Conservation (phyloP, 768 basidiomycete species). For the Mycena kentingensis region DNA sequence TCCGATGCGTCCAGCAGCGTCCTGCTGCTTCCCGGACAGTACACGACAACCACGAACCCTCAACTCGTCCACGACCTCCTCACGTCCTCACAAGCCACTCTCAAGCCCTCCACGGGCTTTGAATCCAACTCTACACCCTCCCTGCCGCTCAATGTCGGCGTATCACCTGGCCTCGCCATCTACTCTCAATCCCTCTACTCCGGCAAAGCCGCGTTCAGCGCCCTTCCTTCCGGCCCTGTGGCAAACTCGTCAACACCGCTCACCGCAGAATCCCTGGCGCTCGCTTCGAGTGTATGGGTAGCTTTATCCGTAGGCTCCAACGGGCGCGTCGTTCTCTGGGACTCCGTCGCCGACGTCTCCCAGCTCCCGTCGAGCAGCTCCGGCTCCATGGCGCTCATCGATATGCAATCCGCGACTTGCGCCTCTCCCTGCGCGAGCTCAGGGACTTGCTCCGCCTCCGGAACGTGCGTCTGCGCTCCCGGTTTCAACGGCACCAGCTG, state of each 20-base stretch:
- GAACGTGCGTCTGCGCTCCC: constrained; percentile 68
- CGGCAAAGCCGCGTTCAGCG: constrained; percentile 61
- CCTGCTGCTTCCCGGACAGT: constrained; percentile 76
- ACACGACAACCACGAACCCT: constrained; percentile 70
- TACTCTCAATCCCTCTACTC: constrained; percentile 66
- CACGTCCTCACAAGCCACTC: constrained; percentile 61
- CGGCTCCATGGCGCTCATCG: constrained; percentile 59
- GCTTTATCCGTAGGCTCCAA: constrained; percentile 59
- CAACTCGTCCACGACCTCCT: constrained; percentile 69
- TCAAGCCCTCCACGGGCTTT: constrained; percentile 66
- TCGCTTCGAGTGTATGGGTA: constrained; percentile 72
- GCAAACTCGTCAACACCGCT: constrained; percentile 53
- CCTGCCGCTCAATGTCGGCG: constrained; percentile 66
- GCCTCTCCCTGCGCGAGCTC: constrained; percentile 73
- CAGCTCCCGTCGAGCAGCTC: constrained; percentile 60
- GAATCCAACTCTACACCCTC: constrained; percentile 54
- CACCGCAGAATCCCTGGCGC: constrained; percentile 58
- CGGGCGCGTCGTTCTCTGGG: constrained; percentile 72
- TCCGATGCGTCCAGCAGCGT: constrained; percentile 53
- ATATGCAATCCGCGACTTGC: constrained; percentile 74
- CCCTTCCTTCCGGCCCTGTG: constrained; percentile 53
- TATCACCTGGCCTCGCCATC: constrained; percentile 68
- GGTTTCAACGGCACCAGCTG: constrained; percentile 82
- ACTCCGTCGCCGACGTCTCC: constrained; percentile 71
- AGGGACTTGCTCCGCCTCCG: constrained; percentile 70